Evolutionary conservation across 345 rosid genomes (phyloP).

Genomic region (Heritiera fomes): DNA sequence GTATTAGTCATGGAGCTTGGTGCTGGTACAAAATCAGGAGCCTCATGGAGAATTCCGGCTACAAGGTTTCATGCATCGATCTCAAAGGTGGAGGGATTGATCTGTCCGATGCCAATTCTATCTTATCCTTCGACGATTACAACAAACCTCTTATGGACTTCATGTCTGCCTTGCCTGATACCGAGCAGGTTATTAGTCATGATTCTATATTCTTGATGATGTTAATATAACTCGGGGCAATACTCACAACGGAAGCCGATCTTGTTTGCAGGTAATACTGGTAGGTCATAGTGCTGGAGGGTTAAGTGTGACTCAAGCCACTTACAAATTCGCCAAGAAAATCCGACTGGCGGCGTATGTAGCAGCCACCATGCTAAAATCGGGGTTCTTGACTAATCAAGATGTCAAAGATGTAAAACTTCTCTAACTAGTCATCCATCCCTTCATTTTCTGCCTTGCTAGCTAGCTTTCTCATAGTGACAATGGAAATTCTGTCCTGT

Average conservation of each 20-base stretch:
- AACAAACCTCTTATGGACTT: slow-evolving; percentile 71
- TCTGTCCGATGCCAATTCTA: slow-evolving; percentile 43
- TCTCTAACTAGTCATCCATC: not conserved
- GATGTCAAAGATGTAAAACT: slow-evolving; percentile 62
- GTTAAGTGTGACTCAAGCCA: slow-evolving; percentile 66
- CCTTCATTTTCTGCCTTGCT: not conserved
- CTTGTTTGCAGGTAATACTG: slow-evolving; percentile 60
- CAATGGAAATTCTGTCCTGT: not conserved
- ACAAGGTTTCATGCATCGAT: slow-evolving; percentile 74
- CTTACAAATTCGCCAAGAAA: slow-evolving; percentile 55
- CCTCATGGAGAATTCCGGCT: slow-evolving; percentile 79
- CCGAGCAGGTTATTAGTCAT: slow-evolving; percentile 48
- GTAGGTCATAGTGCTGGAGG: slow-evolving; percentile 98
- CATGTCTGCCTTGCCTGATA: slow-evolving; percentile 55
- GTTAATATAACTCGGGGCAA: too few species aligned
- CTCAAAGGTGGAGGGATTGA: slow-evolving; percentile 71
- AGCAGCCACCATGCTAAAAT: slow-evolving; percentile 81
- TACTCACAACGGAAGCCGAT: not conserved
- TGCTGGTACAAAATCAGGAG: slow-evolving; percentile 88
- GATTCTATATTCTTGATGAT: not conserved
- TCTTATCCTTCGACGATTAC: slow-evolving; percentile 66
- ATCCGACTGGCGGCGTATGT: slow-evolving; percentile 63
- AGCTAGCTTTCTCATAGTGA: not conserved
- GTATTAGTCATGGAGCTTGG: slow-evolving; percentile 81
- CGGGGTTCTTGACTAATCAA: slow-evolving; percentile 54